These are phyloP conservation scores for Ophiostoma sp. DNA, from an alignment of 2,329 filamentous ascomycete species.

Conservation along the genomic window DNA sequence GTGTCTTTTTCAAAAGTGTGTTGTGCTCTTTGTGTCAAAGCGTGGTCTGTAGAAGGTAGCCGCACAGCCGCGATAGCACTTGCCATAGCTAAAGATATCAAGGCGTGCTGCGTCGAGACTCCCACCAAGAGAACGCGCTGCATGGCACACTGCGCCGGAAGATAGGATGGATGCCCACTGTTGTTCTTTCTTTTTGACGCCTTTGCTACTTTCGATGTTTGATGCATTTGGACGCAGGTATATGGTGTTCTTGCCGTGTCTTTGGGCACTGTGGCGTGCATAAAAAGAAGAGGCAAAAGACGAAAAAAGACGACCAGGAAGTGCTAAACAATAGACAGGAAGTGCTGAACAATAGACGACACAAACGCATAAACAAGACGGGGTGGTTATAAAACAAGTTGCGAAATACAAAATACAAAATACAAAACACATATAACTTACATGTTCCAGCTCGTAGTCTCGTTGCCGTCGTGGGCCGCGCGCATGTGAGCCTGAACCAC, in stretches of 20 bases:
- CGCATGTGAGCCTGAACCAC: constrained; percentile 54
- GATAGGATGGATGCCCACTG: neutral
- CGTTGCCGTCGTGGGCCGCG: constrained; percentile 68
- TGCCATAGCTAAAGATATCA: neutral
- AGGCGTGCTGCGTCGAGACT: neutral
- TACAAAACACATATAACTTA: constrained; percentile 41
- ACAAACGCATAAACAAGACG: neutral
- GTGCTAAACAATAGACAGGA: neutral
- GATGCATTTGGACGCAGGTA: too few species aligned
- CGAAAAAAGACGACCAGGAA: neutral
- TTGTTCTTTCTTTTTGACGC: neutral
- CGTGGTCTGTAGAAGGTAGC: neutral
- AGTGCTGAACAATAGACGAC: neutral
- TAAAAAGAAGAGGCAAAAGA: neutral
- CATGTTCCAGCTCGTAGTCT: constrained; percentile 78
- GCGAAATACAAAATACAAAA: neutral
- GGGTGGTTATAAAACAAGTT: too few species aligned
- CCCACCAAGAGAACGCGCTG: neutral
- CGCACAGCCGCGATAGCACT: neutral
- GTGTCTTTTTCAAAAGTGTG: too few species aligned
- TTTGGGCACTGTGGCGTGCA: neutral
- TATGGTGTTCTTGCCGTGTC: neutral
- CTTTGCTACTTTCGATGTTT: too few species aligned
- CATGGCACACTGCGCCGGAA: neutral
- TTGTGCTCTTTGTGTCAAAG: neutral